phyloP scores from a whole-genome alignment of 176 grass and related monocot species.

The Aegilops speltoides region DNA sequence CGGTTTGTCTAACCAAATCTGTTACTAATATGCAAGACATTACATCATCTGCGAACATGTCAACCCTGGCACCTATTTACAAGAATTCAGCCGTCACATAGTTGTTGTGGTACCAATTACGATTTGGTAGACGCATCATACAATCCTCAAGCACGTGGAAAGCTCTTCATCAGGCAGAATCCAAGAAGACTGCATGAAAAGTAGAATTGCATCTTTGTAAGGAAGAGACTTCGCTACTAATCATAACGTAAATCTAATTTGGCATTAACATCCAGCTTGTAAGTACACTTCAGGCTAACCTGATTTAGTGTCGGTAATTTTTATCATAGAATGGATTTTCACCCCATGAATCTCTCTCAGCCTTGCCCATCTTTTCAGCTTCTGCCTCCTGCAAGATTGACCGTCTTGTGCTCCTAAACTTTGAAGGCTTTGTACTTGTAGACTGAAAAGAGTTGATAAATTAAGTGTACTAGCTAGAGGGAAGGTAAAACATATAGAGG shows the following conservation, averaged over 20 bases:
- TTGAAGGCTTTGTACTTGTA: slow-evolving; percentile 48
- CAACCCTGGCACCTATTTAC: slow-evolving; percentile 26
- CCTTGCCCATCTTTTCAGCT: slow-evolving; percentile 43
- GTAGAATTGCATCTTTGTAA: not conserved
- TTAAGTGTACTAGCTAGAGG: not conserved
- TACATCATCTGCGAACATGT: slow-evolving; percentile 2
- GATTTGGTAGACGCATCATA: not conserved
- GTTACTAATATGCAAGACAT: not conserved
- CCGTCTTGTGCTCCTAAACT: slow-evolving; percentile 39
- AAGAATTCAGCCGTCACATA: slow-evolving; percentile 1
- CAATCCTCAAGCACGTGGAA: slow-evolving; percentile 11
- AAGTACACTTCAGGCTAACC: not conserved
- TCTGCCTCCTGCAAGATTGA: slow-evolving; percentile 78
- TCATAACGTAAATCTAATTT: not conserved
- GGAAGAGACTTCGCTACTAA: not conserved
- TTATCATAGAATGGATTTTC: slow-evolving; percentile 80
- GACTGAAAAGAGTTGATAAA: slow-evolving; percentile 48
- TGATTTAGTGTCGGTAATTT: slow-evolving; percentile 46
- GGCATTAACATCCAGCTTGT: not conserved
- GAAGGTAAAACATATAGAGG: not conserved
- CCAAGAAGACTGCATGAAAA: slow-evolving; percentile 1
- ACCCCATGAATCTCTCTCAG: slow-evolving; percentile 65
- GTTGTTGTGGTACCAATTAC: not conserved
- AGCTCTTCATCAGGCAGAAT: slow-evolving; percentile 4
- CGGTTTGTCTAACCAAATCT: not conserved